These are phyloP conservation scores for Talaromyces sp. DNA, from an alignment of 2,329 filamentous ascomycete species.

Conservation along the genomic window DNA sequence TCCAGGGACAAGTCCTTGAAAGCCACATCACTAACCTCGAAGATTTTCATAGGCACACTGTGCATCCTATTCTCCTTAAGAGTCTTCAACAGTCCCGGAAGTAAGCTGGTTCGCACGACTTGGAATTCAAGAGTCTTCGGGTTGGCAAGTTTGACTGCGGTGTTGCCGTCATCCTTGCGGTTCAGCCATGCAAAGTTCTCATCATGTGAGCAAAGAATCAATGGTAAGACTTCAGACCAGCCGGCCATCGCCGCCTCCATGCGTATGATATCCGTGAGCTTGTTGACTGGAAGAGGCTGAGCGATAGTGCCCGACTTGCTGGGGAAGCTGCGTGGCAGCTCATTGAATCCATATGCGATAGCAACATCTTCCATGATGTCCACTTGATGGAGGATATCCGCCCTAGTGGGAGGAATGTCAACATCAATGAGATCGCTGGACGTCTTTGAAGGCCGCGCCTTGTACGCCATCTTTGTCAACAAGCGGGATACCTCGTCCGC, in stretches of 20 bases:
- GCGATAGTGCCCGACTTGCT: constrained; percentile 83
- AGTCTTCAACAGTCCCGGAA: constrained; percentile 88
- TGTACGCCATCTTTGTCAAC: constrained; percentile 83
- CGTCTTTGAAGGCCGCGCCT: constrained; percentile 69
- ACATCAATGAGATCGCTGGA: constrained; percentile 73
- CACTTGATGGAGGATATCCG: constrained; percentile 92
- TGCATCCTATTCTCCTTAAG: constrained; percentile 91
- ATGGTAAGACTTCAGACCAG: constrained; percentile 92
- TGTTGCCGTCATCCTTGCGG: constrained; percentile 78
- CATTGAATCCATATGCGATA: constrained; percentile 97
- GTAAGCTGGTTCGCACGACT: constrained; percentile 79
- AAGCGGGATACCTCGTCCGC: constrained; percentile 73
- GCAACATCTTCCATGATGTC: constrained; percentile 99
- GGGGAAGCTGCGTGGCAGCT: constrained; percentile 80
- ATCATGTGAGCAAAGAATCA: constrained; percentile 95
- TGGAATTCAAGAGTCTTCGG: constrained; percentile 93
- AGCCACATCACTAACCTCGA: constrained; percentile 85
- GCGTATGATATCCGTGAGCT: constrained; percentile 86
- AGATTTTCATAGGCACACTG: constrained; percentile 83
- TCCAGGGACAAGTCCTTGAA: constrained; percentile 82
- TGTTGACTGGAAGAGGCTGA: constrained; percentile 86
- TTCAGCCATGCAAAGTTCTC: constrained; percentile 98
- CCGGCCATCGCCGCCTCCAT: constrained; percentile 87
- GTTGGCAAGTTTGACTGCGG: constrained; percentile 80
- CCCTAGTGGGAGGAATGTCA: constrained; percentile 79